Evolutionary conservation across 129 eudicot genomes (phyloP), one percentile per base, ranked within the genome.

Genomic region (Mikania micrantha): DNA sequence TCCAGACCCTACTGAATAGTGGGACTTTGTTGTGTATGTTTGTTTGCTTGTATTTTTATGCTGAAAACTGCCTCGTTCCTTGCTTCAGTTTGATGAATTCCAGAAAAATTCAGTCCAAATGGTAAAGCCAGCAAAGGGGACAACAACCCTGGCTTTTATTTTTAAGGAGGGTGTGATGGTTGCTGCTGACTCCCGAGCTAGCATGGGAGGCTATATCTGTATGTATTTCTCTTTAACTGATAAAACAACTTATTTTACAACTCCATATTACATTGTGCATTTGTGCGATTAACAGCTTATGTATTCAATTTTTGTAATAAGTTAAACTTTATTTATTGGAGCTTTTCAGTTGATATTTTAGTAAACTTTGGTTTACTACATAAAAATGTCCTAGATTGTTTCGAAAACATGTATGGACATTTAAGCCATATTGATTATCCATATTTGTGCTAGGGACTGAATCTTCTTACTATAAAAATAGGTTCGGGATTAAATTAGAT

Each of bases 121-220:
- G 98, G 95, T 88, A 79, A 84, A 93, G 64, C 98, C 92, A 10
- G 96, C 92, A 19, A 84, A 79, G 84, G 95, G 98, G 38, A 92
- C 98, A 1, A 93, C 98, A 15, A 93, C 95, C 12, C 79, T 93
- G 74, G 95, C 98, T 64, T 93, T 93, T 58, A 93, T 89, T 35
- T 88, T 92, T 65, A 86, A 92, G 77, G 91, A 80, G 2, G 96
- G 98, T 60, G 98, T 92, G 48, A 88, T 88, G 81, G 96, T 92
- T 45, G 98, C 89, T 16, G 98, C 96, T 44, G 98, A 92, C 75
- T 88, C 95, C 12, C 91, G 91, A 67, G 98, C 98, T 49, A 92
- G 96, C 96, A 87, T 91, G 97, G 97, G 96, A 72, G 97, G 97
- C 62, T 87, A 91, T 70, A 88, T 91, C 53, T 92, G 96, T 88